Conservation (phyloP, 371 early-diverging fungal species). For the Synchytrium microbalum region DNA sequence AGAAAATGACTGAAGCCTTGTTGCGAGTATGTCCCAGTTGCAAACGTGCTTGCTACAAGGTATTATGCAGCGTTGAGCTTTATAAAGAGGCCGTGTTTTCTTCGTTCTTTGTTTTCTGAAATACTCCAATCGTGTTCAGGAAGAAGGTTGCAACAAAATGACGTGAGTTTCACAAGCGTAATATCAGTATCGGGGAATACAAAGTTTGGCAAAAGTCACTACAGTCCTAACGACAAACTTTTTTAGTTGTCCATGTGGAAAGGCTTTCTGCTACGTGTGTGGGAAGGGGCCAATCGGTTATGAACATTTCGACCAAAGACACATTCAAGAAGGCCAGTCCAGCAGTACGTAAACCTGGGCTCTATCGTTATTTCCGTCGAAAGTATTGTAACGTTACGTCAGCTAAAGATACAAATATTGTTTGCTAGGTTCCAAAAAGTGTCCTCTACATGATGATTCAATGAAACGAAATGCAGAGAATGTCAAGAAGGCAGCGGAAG, state of each 20-base stretch:
- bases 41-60: constrained; percentile 21
- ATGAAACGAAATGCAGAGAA: constrained; percentile 27
- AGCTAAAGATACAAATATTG: not conserved
- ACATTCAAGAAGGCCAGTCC: not conserved
- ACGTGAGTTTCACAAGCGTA: constrained; percentile 32
- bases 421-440: constrained; percentile 10
- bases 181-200: constrained; percentile 17
- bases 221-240: not conserved
- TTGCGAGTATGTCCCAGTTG: constrained; percentile 46
- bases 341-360: not conserved
- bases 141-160: constrained; percentile 47
- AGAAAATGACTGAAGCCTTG: constrained; percentile 47
- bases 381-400: not conserved
- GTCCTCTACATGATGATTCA: constrained; percentile 41
- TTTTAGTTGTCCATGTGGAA: no score
- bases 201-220: not conserved
- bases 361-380: not conserved
- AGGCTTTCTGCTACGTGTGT: constrained; percentile 47
- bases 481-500: constrained; percentile 31
- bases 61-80: not conserved
- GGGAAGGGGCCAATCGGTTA: constrained; percentile 35
- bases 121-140: not conserved
- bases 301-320: constrained; percentile 33
- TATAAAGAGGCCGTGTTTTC: not conserved
- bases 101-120: not conserved